Evolutionary conservation across 148 eudicot genomes (phyloP), one percentile per base, ranked within the genome.

Genomic region (Fallopia convolvulus): DNA sequence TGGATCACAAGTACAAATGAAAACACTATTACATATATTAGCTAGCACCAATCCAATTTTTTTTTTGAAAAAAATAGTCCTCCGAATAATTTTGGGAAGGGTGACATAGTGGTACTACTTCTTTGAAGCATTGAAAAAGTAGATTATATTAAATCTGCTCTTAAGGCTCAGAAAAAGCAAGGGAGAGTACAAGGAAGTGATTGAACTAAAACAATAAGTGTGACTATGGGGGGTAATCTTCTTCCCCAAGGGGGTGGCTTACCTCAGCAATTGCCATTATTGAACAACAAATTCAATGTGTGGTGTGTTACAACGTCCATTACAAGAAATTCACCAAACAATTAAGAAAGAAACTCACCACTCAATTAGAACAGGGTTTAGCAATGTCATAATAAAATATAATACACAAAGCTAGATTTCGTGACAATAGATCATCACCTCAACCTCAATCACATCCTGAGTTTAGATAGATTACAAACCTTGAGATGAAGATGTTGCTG

Each of bases 401-500:
- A 20, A 61, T 21, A 20, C 21, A 20, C 32, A 58, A 32, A 30
- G 15, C 3, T 4, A 63, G 40, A 63, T 30, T 32, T 4, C 23
- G 6, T 63, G 17, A 63, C 40, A 63, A 18, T 63, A 13, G 40
- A 63, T 9, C 18, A 63, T 3, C 13, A 58, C 65, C 30, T 1
- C 41, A 63, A 15, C 70, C 70, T 12, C 40, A 4, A 63, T 32
- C 7, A 63, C 40, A 63, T 63, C 13, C 18, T 32, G 17, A 26
- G 20, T 9, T 68, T 39, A 15, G 9, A 68, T 39, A 63, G 63
- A 63, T 32, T 52, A 66, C 76, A 75, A 11, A 44, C 89, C 82
- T 84, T 80, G 78, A 77, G 85, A 72, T 18, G 79, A 53, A 72
- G 81, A 76, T 76, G 85, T 70, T 21, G 84, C 12, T 26, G 86